phyloP scores from a whole-genome alignment of 805 yeast species.

The Priceomyces medius region DNA sequence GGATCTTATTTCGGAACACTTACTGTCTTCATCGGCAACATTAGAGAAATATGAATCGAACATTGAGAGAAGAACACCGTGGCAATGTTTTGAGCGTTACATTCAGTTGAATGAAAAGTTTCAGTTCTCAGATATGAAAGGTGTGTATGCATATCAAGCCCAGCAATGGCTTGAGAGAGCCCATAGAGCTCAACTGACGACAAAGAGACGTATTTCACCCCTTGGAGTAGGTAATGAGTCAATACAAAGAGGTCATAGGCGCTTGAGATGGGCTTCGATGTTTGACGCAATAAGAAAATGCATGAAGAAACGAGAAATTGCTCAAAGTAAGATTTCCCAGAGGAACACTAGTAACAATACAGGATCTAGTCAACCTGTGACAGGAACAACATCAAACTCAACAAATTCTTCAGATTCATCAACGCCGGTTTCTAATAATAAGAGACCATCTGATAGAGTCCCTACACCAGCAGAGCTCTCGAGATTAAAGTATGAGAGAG shows the following conservation, averaged over 20 bases:
- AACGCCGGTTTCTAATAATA: constrained; percentile 2
- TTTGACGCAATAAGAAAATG: constrained; percentile 91
- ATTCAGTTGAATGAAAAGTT: constrained; percentile 88
- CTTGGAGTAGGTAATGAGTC: constrained; percentile 92
- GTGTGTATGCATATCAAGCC: constrained; percentile 77
- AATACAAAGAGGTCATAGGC: constrained; percentile 87
- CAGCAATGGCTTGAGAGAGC: constrained; percentile 93
- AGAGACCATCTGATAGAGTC: constrained; percentile 40
- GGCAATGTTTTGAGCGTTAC: constrained; percentile 98
- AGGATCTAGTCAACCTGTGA: constrained; percentile 6
- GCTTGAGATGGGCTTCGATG: constrained; percentile 95
- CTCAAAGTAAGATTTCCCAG: constrained; percentile 34
- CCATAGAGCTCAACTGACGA: constrained; percentile 80
- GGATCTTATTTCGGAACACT: constrained; percentile 83
- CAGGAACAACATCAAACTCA: constrained; percentile 8
- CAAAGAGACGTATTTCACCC: constrained; percentile 86
- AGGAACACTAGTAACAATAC: constrained; percentile 9
- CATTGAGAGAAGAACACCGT: constrained; percentile 93
- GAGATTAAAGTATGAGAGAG: constrained; percentile 79
- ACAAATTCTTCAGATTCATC: constrained; percentile 4
- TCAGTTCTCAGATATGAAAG: constrained; percentile 83
- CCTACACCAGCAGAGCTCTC: constrained; percentile 83
- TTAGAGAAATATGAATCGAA: constrained; percentile 69
- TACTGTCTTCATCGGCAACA: constrained; percentile 63
- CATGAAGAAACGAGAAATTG: constrained; percentile 84